Conservation (phyloP, 345 rosid species). For the Nephelium lappaceum region DNA sequence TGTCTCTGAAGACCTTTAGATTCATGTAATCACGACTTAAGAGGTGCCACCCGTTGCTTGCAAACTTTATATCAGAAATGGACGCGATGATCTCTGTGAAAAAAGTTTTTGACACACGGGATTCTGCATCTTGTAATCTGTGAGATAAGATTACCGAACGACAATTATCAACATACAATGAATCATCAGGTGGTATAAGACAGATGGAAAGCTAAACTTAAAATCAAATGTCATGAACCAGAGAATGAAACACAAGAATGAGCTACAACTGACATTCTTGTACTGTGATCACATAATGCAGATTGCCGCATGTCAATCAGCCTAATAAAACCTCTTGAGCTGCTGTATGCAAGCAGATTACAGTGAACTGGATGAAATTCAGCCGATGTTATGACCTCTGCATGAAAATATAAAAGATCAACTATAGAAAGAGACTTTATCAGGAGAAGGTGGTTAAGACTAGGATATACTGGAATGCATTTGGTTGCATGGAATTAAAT, state of each 20-base stretch:
- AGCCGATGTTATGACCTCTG: conserved; percentile 78
- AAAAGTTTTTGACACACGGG: conserved; percentile 51
- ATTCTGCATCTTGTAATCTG: conserved; percentile 61
- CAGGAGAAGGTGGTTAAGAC: too few species aligned
- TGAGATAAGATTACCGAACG: conserved; percentile 20
- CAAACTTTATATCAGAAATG: conserved; percentile 63
- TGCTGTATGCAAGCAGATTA: conserved; percentile 68
- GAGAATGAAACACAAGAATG: conserved; percentile 2
- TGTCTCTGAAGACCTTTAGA: conserved; percentile 51
- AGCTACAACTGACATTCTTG: conserved; percentile 51
- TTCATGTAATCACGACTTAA: conserved; percentile 70
- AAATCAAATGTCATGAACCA: background rate
- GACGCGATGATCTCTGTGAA: conserved; percentile 62
- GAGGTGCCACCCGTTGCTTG: conserved; percentile 55
- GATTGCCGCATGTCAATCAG: conserved; percentile 74
- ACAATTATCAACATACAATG: conserved; percentile 24
- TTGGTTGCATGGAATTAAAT: too few species aligned
- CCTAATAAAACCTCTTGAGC: conserved; percentile 69
- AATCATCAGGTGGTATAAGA: background rate
- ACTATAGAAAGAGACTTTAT: too few species aligned
- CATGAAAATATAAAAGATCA: conserved; percentile 18
- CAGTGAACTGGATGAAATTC: conserved; percentile 69
- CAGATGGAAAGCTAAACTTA: conserved; percentile 6
- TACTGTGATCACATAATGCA: conserved; percentile 58
- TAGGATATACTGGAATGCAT: too few species aligned